Base-by-base conservation (phyloP, 148 eudicot genomes). In the Camellia sinensis region DNA sequence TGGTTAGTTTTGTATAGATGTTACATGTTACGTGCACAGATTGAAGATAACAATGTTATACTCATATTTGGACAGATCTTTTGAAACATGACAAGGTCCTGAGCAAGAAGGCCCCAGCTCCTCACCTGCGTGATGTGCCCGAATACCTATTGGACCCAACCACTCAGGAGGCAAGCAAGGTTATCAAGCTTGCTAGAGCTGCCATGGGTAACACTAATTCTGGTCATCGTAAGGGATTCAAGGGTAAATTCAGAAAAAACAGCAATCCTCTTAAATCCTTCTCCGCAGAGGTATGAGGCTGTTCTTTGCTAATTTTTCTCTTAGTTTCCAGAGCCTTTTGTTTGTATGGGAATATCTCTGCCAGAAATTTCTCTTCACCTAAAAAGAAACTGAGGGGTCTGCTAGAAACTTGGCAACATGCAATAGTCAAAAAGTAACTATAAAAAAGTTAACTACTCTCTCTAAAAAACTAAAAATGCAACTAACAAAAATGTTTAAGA, bases 141-240 rank as follows among this genome's bases (percentile, higher is more conserved):
- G 99, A 88, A 67, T 97, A 97, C 85, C 62, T 94, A 10, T 66
- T 94, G 82, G 99, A 97, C 80, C 83, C 92, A 77, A 86, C 93
- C 68, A 97, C 98, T 64, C 89, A 90, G 83, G 94, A 94, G 86
- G 98, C 97, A 56, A 92, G 95, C 88, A 97, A 97, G 86, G 86
- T 89, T 70, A 92, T 94, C 13, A 94, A 94, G 87, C 88, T 94
- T 82, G 86, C 89, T 81, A 91, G 93, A 78, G 97, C 97, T 37
- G 97, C 94, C 54, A 89, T 92, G 98, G 94, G 94, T 57, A 88
- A 84, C 56, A 73, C 78, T 15, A 89, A 82, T 46, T 45, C 91
- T 44, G 77, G 75, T 79, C 85, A 83, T 21, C 84, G 80, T 21
- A 85, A 68, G 45, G 87, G 92, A 57, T 73, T 85, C 2, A 91